A percentile compares a stretch with the other conserved stretches of the same genome.
These are phyloP conservation scores for Hypoxylon sp. DNA, from an alignment of 2,329 filamentous ascomycete species.

Conservation along the genomic window DNA sequence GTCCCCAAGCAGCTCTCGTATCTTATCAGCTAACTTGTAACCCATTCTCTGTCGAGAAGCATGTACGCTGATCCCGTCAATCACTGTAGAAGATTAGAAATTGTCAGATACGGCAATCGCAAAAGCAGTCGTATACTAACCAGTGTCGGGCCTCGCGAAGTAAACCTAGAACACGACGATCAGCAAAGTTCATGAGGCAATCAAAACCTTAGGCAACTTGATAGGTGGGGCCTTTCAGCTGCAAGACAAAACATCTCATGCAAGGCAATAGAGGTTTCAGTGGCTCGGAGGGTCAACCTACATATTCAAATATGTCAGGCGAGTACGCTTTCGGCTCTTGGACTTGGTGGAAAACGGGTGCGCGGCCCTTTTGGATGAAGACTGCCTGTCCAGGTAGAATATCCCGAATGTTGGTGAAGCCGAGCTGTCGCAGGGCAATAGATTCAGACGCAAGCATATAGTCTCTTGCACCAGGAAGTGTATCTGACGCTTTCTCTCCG, in stretches of 20 bases:
- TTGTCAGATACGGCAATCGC: background rate
- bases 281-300: constrained; percentile 5
- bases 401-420: constrained; percentile 77
- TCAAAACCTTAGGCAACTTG: background rate
- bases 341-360: constrained; percentile 79
- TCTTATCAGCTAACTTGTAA: constrained; percentile 77
- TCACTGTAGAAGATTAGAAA: constrained; percentile 30
- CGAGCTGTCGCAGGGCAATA: constrained; percentile 79
- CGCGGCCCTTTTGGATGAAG: constrained; percentile 79
- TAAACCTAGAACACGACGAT: constrained; percentile 71
- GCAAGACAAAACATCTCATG: background rate
- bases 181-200: constrained; percentile 57
- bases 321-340: constrained; percentile 74
- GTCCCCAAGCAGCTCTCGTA: constrained; percentile 73
- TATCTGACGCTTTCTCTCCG: constrained; percentile 73
- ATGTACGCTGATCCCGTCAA: constrained; percentile 43
- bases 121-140: constrained; percentile 13
- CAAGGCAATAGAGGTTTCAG: background rate
- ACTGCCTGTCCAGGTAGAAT: constrained; percentile 82
- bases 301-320: constrained; percentile 81
- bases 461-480: constrained; percentile 70
- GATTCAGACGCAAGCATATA: constrained; percentile 89
- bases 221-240: background rate
- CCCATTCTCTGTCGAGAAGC: constrained; percentile 84
- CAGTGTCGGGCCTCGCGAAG: constrained; percentile 80